These are phyloP conservation scores for Rehmannia glutinosa DNA, from an alignment of 257 asterid species.

Conservation along the genomic window DNA sequence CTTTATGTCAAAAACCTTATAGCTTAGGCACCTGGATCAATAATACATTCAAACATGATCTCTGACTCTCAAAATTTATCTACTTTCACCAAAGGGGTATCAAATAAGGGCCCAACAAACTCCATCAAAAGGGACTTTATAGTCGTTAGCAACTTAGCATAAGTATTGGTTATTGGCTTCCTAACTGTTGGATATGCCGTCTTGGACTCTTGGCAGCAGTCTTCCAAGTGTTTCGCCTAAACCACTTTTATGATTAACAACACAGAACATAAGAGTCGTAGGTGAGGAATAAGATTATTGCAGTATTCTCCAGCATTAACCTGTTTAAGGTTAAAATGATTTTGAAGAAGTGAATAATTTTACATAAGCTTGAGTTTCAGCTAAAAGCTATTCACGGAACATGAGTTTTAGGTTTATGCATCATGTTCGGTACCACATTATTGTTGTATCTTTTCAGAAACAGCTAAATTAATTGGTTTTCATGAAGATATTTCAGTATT, in stretches of 20 bases:
- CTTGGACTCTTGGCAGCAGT: not conserved
- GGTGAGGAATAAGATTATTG: not conserved
- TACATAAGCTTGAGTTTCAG: not conserved
- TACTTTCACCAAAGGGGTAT: not conserved
- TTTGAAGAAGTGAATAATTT: not conserved
- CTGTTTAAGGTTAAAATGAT: not conserved
- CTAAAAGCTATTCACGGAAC: not conserved
- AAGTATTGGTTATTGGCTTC: not conserved
- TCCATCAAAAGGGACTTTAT: not conserved
- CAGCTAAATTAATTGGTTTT: not conserved
- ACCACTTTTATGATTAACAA: not conserved
- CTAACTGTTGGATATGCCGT: not conserved
- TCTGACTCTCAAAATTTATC: not conserved
- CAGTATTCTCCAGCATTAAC: not conserved
- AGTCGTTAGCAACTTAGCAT: not conserved
- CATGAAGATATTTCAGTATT: not conserved
- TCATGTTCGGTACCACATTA: not conserved
- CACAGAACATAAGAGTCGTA: not conserved
- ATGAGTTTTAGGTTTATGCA: not conserved
- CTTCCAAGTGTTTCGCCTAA: not conserved
- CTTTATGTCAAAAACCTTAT: not conserved
- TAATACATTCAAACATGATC: not conserved
- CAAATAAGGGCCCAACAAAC: not conserved
- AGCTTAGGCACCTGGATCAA: not conserved
- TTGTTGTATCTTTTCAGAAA: not conserved